These are phyloP conservation scores for Erigeron canadensis DNA, from an alignment of 129 eudicot genomes.

Conservation along the genomic window DNA sequence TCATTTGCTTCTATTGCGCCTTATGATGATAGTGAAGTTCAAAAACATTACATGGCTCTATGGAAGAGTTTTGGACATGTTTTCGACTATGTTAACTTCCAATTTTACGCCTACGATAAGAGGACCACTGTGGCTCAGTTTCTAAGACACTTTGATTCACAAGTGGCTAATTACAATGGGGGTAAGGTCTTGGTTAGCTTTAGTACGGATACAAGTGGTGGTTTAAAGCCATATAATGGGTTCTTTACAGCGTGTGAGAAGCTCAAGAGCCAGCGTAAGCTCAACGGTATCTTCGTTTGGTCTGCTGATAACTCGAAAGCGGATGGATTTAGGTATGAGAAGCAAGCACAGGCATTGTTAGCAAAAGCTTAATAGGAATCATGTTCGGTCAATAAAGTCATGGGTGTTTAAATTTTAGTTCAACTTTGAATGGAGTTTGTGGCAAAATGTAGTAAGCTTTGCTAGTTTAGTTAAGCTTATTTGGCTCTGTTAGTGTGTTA, in stretches of 20 bases:
- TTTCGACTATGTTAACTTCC: conserved; percentile 51
- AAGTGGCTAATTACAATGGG: conserved; percentile 37
- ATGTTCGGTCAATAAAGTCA: neutral
- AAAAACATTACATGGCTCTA: conserved; percentile 38
- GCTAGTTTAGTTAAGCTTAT: neutral
- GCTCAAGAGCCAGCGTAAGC: conserved; percentile 34
- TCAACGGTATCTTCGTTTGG: conserved; percentile 55
- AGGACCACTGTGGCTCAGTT: conserved; percentile 43
- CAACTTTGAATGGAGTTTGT: conserved; percentile 13
- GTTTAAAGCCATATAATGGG: conserved; percentile 40
- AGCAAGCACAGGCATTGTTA: conserved; percentile 40
- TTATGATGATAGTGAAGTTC: conserved; percentile 37
- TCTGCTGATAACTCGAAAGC: conserved; percentile 48
- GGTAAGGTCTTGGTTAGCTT: conserved; percentile 50
- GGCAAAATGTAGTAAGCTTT: no score
- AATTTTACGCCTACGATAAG: conserved; percentile 46
- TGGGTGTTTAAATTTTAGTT: conserved; percentile 5
- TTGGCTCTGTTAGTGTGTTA: neutral
- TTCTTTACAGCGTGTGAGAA: conserved; percentile 45
- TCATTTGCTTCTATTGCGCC: conserved; percentile 62
- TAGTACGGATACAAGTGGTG: conserved; percentile 39
- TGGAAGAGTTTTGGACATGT: conserved; percentile 46
- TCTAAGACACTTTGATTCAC: conserved; percentile 29
- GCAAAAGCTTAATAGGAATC: conserved; percentile 13
- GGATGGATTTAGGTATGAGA: conserved; percentile 40